A percentile compares a stretch with the other conserved stretches of the same genome.
These are phyloP conservation scores for Scleromitrula shiraiana DNA, from an alignment of 2,329 filamentous ascomycete genomes.

Conservation along the genomic window DNA sequence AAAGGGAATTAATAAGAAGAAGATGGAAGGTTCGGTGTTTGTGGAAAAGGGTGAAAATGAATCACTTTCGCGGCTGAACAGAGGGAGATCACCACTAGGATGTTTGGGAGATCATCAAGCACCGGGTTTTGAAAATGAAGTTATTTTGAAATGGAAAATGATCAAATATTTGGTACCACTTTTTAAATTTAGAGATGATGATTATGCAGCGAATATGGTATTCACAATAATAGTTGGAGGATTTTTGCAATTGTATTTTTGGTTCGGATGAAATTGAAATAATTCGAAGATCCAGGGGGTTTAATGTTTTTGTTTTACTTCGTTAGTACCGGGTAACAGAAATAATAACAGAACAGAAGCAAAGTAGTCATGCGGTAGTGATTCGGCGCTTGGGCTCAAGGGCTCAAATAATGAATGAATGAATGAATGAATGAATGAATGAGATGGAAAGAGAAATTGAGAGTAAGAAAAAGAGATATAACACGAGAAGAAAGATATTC, in stretches of 20 bases:
- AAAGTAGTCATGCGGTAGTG: slow-evolving; percentile 2
- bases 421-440: no score
- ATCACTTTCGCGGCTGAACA: slow-evolving; percentile 7
- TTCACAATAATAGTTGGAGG: neutral
- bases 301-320: no score
- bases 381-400: slow-evolving; percentile 1
- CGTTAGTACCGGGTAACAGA: no score
- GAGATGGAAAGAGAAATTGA: no score
- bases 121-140: slow-evolving; percentile 1
- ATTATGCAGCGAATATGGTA: neutral
- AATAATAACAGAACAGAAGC: neutral
- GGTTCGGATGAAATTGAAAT: slow-evolving; percentile 6
- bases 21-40: slow-evolving; percentile 5
- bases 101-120: slow-evolving; percentile 10
- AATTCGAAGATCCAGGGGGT: slow-evolving; percentile 11
- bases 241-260: slow-evolving; percentile 2
- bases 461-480: no score
- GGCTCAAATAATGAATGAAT: no score
- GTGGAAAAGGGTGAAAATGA: slow-evolving; percentile 11
- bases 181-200: no score
- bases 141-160: slow-evolving; percentile 1
- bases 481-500: no score
- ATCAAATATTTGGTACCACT: neutral
- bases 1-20: neutral
- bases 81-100: slow-evolving; percentile 11